Percentiles rank a stretch among this genome's conserved stretches.
Conservation (phyloP, 768 basidiomycete genomes). For the Suillus variegatus region DNA sequence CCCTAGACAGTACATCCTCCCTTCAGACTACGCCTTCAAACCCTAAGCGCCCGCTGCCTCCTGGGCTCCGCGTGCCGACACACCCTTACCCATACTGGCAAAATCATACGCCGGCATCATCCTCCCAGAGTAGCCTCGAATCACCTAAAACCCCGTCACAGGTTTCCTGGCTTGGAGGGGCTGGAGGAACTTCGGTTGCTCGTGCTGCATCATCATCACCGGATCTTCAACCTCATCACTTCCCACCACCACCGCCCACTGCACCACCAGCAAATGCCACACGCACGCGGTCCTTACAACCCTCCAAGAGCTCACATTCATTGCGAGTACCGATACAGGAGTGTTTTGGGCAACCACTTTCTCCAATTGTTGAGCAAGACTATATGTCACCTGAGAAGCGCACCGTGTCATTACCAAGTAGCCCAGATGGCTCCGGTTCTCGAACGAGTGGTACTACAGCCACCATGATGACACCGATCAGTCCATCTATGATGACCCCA, state of each 20-base stretch:
- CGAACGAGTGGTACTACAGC: slow-evolving; percentile 24
- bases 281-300: slow-evolving; percentile 33
- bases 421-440: slow-evolving; percentile 26
- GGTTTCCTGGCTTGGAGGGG: slow-evolving; percentile 38
- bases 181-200: slow-evolving; percentile 14
- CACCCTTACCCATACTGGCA: slow-evolving; percentile 39
- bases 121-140: slow-evolving; percentile 31
- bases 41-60: slow-evolving; percentile 24
- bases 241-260: slow-evolving; percentile 37
- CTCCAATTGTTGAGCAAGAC: slow-evolving; percentile 67
- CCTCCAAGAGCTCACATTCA: slow-evolving; percentile 42
- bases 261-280: slow-evolving; percentile 22
- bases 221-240: slow-evolving; percentile 21
- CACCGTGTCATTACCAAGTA: slow-evolving; percentile 33
- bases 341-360: slow-evolving; percentile 44
- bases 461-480: slow-evolving; percentile 39
- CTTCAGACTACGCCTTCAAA: slow-evolving; percentile 25
- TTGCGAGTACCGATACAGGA: slow-evolving; percentile 40
- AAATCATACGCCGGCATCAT: slow-evolving; percentile 32
- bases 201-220: slow-evolving; percentile 9
- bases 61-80: slow-evolving; percentile 33
- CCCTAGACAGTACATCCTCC: slow-evolving; percentile 22
- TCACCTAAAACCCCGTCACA: slow-evolving; percentile 38
- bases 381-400: slow-evolving; percentile 55
- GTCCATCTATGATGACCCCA: slow-evolving; percentile 27